phyloP scores from a whole-genome alignment of 1,139 yeast species.

The Yamadazyma buinensis region DNA sequence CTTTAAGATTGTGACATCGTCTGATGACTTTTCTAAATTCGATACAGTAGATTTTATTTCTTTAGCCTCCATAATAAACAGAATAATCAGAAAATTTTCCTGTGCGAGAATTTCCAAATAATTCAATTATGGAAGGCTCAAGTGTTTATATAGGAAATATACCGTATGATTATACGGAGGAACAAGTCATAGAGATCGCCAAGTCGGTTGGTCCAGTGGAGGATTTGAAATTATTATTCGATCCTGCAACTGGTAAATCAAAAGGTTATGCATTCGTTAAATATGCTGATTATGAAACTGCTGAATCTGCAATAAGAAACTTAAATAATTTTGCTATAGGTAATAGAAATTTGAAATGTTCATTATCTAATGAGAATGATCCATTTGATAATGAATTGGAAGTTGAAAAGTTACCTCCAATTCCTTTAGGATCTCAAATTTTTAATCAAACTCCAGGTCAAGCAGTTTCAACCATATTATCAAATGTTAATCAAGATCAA shows the following conservation, averaged over 20 bases:
- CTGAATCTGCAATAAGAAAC: constrained; percentile 88
- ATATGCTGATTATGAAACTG: constrained; percentile 73
- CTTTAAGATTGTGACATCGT: constrained; percentile 63
- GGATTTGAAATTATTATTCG: constrained; percentile 73
- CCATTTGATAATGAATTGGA: constrained; percentile 16
- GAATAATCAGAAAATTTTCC: background rate
- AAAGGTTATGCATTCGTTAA: constrained; percentile 90
- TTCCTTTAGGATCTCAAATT: constrained; percentile 51
- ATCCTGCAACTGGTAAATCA: constrained; percentile 84
- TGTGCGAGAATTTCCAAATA: background rate
- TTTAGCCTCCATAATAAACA: constrained; percentile 56
- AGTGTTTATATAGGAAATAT: constrained; percentile 36
- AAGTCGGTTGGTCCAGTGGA: constrained; percentile 84
- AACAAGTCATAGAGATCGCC: constrained; percentile 78
- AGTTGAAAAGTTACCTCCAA: constrained; percentile 33
- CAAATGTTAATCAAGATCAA: constrained; percentile 54
- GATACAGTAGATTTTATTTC: constrained; percentile 71
- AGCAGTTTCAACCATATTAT: constrained; percentile 57
- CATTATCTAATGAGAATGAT: constrained; percentile 51
- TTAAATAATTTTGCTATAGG: constrained; percentile 79
- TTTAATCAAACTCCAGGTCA: constrained; percentile 55
- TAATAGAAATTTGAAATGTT: constrained; percentile 67
- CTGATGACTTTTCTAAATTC: constrained; percentile 70
- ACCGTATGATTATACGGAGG: constrained; percentile 66
- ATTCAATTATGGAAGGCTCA: constrained; percentile 9